Evolutionary conservation across 2,329 filamentous ascomycete species (phyloP), one percentile per base, ranked within the genome.

Genomic region (Shiraia bambusicola): DNA sequence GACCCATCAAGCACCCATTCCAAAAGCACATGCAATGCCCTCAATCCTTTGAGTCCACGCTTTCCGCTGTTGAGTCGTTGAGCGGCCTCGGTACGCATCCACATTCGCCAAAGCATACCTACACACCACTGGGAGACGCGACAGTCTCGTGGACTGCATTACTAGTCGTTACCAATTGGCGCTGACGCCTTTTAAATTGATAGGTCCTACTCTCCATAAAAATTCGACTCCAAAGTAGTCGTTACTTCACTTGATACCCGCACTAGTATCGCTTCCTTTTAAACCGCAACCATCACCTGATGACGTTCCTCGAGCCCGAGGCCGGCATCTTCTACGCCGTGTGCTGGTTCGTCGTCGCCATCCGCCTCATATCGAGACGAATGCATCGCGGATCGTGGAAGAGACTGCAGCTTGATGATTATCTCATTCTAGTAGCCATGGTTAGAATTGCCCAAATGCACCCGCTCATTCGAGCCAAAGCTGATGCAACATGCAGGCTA

Each of bases 361-460:
- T 57, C 8, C 52, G 65, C 22, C 44, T 66, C 3, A 38, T 58
- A 14, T 66, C 63, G 26, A 50, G 61, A 25, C 55, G 60, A 39
- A 30, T 67, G 9, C 60, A 63, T 48, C 49, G 51, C 22, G 59
- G 60, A 36, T 53, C 54, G 32, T 67, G 63, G 65, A 63, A 56
- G 36, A 41, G 42, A 7, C 49, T 70, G 6, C 58, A 67, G 40
- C 35, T 58, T 10, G 67, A 70, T 34, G 67, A 70, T 34, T 66
- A 60, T 28, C 40, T 69, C 32, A 66, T 69, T 12, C 33, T 67
- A 28, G 29, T 63, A 10, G 64, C 65, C 16, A 62, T 69, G 60
- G 65, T 67, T 54, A 15, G 53, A 29, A 8, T 30, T 4, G n/a
- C 29, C 17, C 8, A 9, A 17, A 7, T 16, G 12, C 19, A 13